Conservation (phyloP, 208 protist species). For the Wallacemonas rigidus region DNA sequence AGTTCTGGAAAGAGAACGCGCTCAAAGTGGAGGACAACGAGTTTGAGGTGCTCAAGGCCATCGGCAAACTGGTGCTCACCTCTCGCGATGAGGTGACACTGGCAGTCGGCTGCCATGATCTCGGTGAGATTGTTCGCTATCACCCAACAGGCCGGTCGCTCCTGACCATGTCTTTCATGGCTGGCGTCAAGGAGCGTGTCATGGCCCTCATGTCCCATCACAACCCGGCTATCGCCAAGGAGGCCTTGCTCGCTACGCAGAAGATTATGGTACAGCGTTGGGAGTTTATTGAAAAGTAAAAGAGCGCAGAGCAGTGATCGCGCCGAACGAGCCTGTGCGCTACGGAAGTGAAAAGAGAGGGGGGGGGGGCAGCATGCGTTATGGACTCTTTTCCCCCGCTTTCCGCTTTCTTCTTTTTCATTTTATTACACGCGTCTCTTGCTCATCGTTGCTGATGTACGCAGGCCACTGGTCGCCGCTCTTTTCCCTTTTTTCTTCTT, state of each 20-base stretch:
- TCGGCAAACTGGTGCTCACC: constrained; percentile 80
- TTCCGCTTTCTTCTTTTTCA: too few species aligned
- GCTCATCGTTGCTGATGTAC: too few species aligned
- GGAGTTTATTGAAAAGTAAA: constrained; percentile 81
- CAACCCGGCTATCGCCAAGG: constrained; percentile 80
- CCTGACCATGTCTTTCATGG: constrained; percentile 63
- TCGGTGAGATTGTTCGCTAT: constrained; percentile 92
- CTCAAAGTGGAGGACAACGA: constrained; percentile 88
- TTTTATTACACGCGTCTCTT: too few species aligned
- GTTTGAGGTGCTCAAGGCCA: constrained; percentile 89
- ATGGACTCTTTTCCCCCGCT: too few species aligned
- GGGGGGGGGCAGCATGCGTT: too few species aligned
- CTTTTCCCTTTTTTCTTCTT: constrained; percentile 3
- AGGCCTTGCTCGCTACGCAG: constrained; percentile 91
- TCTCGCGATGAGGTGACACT: constrained; percentile 64
- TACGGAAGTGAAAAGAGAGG: too few species aligned
- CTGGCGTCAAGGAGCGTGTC: constrained; percentile 85
- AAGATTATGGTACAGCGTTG: constrained; percentile 94
- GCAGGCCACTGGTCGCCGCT: background rate
- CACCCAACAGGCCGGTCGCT: constrained; percentile 88
- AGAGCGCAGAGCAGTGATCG: background rate
- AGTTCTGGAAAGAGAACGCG: constrained; percentile 94
- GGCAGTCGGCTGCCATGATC: constrained; percentile 90
- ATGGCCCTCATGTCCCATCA: constrained; percentile 86
- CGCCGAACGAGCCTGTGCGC: too few species aligned